These are phyloP conservation scores for Suhomyces sp. DNA, from an alignment of 805 yeast species.

Conservation along the genomic window DNA sequence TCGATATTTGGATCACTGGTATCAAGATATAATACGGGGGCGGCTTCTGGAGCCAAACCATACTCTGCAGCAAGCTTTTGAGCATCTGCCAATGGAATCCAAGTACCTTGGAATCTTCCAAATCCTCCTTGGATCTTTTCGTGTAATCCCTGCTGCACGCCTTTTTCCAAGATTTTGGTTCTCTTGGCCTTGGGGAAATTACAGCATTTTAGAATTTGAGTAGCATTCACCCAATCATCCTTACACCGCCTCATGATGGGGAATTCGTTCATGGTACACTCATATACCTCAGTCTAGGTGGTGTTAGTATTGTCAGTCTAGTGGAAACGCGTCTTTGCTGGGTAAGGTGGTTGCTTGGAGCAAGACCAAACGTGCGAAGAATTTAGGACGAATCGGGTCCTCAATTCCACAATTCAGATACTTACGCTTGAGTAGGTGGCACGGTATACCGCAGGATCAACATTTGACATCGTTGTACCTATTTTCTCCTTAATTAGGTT, in stretches of 20 bases:
- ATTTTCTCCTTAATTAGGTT: not conserved
- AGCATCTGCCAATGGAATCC: slow-evolving; percentile 87
- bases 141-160: slow-evolving; percentile 85
- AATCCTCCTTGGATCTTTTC: slow-evolving; percentile 97
- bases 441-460: slow-evolving; percentile 39
- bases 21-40: slow-evolving; percentile 42
- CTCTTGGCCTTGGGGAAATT: slow-evolving; percentile 92
- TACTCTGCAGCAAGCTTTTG: slow-evolving; percentile 38
- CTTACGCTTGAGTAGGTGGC: slow-evolving; percentile 47
- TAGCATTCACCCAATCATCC: slow-evolving; percentile 97
- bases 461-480: slow-evolving; percentile 21
- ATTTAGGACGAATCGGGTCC: not conserved
- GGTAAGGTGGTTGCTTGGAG: not conserved
- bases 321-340: slow-evolving; percentile 4
- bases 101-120: slow-evolving; percentile 95
- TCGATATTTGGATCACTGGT: slow-evolving; percentile 32
- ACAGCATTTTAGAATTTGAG: slow-evolving; percentile 91
- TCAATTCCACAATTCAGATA: slow-evolving; percentile 6
- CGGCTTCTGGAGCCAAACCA: slow-evolving; percentile 37
- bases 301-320: not conserved
- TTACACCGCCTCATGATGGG: slow-evolving; percentile 86
- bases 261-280: slow-evolving; percentile 61
- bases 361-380: not conserved
- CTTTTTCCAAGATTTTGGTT: slow-evolving; percentile 86
- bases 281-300: slow-evolving; percentile 61